These are phyloP conservation scores for Podaxis carcinomalis DNA, from an alignment of 768 basidiomycete species.

Conservation along the genomic window DNA sequence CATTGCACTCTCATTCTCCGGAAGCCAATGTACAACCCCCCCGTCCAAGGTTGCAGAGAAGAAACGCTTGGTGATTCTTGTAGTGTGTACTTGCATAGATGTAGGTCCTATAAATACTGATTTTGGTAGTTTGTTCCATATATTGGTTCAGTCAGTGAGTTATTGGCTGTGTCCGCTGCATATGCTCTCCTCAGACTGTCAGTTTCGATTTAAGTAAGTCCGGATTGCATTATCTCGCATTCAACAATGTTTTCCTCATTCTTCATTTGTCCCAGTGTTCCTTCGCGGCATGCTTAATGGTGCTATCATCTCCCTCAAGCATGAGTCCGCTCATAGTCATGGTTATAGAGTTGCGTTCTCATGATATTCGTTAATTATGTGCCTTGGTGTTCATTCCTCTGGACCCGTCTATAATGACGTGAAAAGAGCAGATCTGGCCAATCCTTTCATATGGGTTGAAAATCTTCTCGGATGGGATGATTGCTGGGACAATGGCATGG, in stretches of 20 bases:
- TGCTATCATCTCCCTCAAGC: background rate
- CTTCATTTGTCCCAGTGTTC: background rate
- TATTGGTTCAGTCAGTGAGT: background rate
- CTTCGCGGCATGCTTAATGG: background rate
- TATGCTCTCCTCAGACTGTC: background rate
- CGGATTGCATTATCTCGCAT: background rate
- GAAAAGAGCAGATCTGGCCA: background rate
- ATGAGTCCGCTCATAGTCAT: background rate
- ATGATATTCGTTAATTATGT: background rate
- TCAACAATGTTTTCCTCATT: background rate
- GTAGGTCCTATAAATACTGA: background rate
- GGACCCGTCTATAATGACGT: background rate
- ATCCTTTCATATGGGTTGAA: background rate
- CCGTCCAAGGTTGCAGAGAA: constrained; percentile 1
- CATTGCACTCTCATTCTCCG: background rate
- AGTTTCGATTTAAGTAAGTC: background rate
- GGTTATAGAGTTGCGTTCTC: background rate
- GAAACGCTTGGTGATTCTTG: background rate
- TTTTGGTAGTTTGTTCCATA: background rate
- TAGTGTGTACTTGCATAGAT: background rate
- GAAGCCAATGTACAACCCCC: no score
- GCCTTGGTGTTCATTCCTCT: background rate
- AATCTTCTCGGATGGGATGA: background rate
- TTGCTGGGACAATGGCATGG: constrained; percentile 2
- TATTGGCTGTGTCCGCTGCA: background rate